A percentile compares a stretch with the other conserved stretches of the same genome.
These are phyloP conservation scores for Coemansia sp. DNA, from an alignment of 192 early-diverging fungal genomes.

Conservation along the genomic window DNA sequence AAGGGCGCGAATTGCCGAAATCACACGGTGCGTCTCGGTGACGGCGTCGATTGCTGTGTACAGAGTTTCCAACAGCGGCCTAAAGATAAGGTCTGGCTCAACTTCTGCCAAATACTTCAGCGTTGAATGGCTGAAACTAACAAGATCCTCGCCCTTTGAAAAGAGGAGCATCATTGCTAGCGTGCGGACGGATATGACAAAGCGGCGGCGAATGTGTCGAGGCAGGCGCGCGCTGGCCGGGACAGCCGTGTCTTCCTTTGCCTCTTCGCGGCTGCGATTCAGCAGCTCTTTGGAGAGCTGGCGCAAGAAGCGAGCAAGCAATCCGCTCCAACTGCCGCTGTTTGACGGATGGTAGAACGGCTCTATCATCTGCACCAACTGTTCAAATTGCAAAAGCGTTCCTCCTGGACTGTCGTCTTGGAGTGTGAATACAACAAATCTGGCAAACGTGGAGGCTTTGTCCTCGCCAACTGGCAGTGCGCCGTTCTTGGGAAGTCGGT, in stretches of 20 bases:
- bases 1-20: constrained; percentile 76
- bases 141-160: constrained; percentile 43
- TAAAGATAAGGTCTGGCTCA: constrained; percentile 75
- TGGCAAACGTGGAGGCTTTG: constrained; percentile 60
- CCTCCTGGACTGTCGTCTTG: constrained; percentile 55
- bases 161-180: constrained; percentile 52
- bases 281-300: constrained; percentile 68
- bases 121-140: constrained; percentile 50
- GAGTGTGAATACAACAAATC: constrained; percentile 80
- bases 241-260: constrained; percentile 20
- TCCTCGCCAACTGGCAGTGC: constrained; percentile 44
- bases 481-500: constrained; percentile 34
- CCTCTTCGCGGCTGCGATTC: constrained; percentile 52
- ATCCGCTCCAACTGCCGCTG: constrained; percentile 78
- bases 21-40: constrained; percentile 84
- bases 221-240: constrained; percentile 27
- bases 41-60: constrained; percentile 81
- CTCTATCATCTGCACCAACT: constrained; percentile 83
- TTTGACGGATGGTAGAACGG: constrained; percentile 93
- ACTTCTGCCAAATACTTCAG: constrained; percentile 59
- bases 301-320: constrained; percentile 71
- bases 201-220: constrained; percentile 40
- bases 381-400: constrained; percentile 63
- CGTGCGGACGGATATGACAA: constrained; percentile 37
- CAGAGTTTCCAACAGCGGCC: constrained; percentile 76